Base-by-base conservation (phyloP, 805 yeast species). In the Soucietia sequanensis region DNA sequence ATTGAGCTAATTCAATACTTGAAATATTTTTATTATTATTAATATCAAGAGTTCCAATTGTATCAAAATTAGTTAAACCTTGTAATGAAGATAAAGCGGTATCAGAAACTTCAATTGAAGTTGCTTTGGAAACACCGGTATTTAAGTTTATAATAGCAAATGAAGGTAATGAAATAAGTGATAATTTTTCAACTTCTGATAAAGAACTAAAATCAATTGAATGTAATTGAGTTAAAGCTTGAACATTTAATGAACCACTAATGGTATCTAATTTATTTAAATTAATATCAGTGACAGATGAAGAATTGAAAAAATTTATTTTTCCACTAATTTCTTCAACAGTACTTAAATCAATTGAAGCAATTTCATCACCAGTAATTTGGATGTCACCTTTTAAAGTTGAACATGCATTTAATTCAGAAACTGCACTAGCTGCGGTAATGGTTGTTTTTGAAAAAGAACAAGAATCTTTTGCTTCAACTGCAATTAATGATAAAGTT, bases 1-100 rank as follows among this genome's bases (percentile, higher is more conserved):
- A 58, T 33, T 47, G 47, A 7, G 54, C 33, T 34, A 63, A 61
- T 40, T 64, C 65, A 32, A 68, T 54, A 23, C 39, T 24, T 15
- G 70, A 44, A 46, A 68, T 56, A 51, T 68, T 67, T 45, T 68
- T 68, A 61, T 68, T 68, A 50, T 67, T 67, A 56, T 67, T 64
- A 40, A 68, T 50, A 48, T 66, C 51, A 52, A 68, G 58, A 29
- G 52, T 46, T 27, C 54, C 61, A 34, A 66, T 54, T 34, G 59
- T 45, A 35, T 47, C 43, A 47, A 62, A 52, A 39, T 50, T 51
- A 48, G 58, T 42, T 27, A 63, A 57, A 30, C 62, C 61, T 44
- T 55, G 55, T 41, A 67, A 52, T 30, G 61, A 46, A 40, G 57
- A 48, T 37, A 68, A 54, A 15, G 73, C 71, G 27, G 73, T 68